phyloP scores from a whole-genome alignment of 192 early-diverging fungal genomes.

The Spinellus fusiger region DNA sequence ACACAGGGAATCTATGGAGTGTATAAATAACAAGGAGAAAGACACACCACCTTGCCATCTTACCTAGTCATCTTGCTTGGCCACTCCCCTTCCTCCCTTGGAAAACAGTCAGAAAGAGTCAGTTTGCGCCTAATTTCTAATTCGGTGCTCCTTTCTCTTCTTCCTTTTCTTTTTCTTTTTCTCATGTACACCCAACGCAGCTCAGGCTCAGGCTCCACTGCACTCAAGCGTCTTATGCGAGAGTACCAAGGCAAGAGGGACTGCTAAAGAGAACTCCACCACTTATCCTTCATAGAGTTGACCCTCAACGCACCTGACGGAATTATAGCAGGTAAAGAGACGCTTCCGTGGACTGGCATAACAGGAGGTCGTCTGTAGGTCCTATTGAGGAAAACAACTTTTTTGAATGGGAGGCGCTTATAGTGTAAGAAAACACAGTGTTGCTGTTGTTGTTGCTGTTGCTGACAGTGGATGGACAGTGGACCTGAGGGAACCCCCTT shows the following conservation, averaged over 20 bases:
- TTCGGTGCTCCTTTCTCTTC: constrained; percentile 18
- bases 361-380: constrained; percentile 45
- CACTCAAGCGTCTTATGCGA: constrained; percentile 85
- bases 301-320: constrained; percentile 89
- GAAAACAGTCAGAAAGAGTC: neutral
- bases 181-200: constrained; percentile 17
- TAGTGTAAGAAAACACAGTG: constrained; percentile 49
- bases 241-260: constrained; percentile 73
- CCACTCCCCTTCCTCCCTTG: too few relatives aligned
- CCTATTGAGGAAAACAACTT: constrained; percentile 80
- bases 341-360: neutral
- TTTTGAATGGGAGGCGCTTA: constrained; percentile 85
- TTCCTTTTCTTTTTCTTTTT: constrained; percentile 11
- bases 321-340: constrained; percentile 72
- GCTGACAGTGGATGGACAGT: constrained; percentile 42
- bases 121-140: neutral
- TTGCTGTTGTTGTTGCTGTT: constrained; percentile 1
- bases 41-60: too few relatives aligned
- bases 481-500: constrained; percentile 91
- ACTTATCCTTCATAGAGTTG: constrained; percentile 50
- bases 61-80: too few relatives aligned
- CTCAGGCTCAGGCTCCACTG: constrained; percentile 58
- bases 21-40: too few relatives aligned
- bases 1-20: too few relatives aligned
- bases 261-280: neutral